A percentile compares a stretch with the other conserved stretches of the same genome.
These are phyloP conservation scores for Talaromyces sp. DNA, from an alignment of 2,329 filamentous ascomycete species.

Conservation along the genomic window DNA sequence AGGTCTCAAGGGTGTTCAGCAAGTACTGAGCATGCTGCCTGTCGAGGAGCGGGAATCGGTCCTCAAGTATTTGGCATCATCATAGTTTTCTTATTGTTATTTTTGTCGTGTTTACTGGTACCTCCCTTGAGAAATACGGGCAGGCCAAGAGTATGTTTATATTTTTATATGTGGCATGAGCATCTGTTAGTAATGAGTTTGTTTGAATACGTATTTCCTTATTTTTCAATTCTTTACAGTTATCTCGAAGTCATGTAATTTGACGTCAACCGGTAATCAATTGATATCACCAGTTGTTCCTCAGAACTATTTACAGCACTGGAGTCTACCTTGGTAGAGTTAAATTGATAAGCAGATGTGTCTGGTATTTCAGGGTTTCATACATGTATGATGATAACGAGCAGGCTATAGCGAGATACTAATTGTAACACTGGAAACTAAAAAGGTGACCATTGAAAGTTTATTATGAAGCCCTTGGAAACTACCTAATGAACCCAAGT, in stretches of 20 bases:
- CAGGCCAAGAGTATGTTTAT: not conserved
- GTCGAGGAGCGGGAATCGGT: constrained; percentile 83
- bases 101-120: not conserved
- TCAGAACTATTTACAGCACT: not conserved
- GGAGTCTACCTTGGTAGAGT: too few species aligned
- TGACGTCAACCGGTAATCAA: not conserved
- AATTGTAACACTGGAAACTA: too few species aligned
- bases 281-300: not conserved
- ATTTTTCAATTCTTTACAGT: not conserved
- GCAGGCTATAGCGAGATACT: too few species aligned
- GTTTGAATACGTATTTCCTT: constrained; percentile 10
- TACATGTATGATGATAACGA: too few species aligned
- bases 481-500: too few species aligned
- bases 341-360: too few species aligned
- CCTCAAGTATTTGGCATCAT: constrained; percentile 49
- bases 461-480: too few species aligned
- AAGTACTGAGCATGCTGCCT: constrained; percentile 79
- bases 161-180: not conserved
- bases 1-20: constrained; percentile 77
- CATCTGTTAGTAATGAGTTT: constrained; percentile 4
- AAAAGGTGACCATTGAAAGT: too few species aligned
- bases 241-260: not conserved
- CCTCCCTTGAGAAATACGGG: not conserved
- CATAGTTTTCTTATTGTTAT: constrained; percentile 11
- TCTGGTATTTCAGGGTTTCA: too few species aligned